phyloP scores from a whole-genome alignment of 176 grass and related monocot genomes.

The Areca catechu region DNA sequence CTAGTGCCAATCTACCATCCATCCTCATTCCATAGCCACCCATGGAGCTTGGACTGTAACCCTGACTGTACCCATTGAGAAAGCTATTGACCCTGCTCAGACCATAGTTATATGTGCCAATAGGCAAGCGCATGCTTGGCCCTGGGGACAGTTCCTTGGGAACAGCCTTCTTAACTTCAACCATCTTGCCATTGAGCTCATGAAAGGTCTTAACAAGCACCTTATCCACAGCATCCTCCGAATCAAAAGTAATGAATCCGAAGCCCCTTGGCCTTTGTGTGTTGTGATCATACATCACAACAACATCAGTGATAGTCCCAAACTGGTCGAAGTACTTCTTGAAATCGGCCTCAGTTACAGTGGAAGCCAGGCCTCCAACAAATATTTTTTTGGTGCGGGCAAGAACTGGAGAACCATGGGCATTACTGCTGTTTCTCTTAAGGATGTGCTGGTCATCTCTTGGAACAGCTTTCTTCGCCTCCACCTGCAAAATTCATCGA shows the following conservation, averaged over 20 bases:
- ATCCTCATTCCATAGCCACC: constrained; percentile 73
- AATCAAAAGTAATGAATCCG: constrained; percentile 96
- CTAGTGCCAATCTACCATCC: constrained; percentile 62
- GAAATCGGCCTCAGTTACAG: constrained; percentile 77
- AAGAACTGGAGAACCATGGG: constrained; percentile 51
- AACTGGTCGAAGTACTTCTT: constrained; percentile 94
- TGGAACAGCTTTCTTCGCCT: constrained; percentile 90
- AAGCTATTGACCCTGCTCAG: constrained; percentile 65
- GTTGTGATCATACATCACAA: constrained; percentile 96
- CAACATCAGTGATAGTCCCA: constrained; percentile 74
- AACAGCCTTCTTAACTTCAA: constrained; percentile 92
- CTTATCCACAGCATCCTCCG: constrained; percentile 77
- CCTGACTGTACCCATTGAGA: constrained; percentile 61
- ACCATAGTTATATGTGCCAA: constrained; percentile 40
- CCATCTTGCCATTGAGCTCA: constrained; percentile 92
- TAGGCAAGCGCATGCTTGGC: constrained; percentile 53
- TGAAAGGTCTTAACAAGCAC: constrained; percentile 78
- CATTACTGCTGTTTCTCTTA: constrained; percentile 55
- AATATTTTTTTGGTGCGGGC: constrained; percentile 89
- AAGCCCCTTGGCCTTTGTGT: constrained; percentile 90
- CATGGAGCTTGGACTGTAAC: constrained; percentile 50
- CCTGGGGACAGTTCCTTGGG: constrained; percentile 91
- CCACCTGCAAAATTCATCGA: constrained; percentile 43
- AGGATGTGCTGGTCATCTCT: constrained; percentile 72
- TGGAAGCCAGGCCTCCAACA: constrained; percentile 79